Base-by-base conservation (phyloP, 805 yeast species). In the Zygoascus flipseniorum region DNA sequence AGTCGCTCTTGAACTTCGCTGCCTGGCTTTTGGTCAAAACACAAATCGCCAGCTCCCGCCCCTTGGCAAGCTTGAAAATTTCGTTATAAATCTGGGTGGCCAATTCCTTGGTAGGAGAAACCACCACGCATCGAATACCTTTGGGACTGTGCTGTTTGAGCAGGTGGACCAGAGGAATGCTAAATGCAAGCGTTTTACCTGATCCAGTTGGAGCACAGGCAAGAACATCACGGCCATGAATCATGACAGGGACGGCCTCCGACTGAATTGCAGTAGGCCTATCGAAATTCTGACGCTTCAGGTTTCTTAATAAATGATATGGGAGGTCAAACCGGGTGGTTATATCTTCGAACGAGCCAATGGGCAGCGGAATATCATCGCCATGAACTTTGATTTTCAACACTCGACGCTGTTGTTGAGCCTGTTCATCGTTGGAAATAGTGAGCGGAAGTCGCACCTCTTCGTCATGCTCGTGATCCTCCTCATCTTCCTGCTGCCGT, bases 201-300 rank as follows among this genome's bases (percentile, higher is more conserved):
- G 97, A 89, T 61, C 99, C 99, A 0, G 99, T 93, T 47, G 98
- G 98, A 0, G 98, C 97, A 75, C 97, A 88, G 1, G 96, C 95
- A 44, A 93, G 74, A 35, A 93, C 66, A 65, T 92, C 97, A 55
- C 95, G 78, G 31, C 74, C 77, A 51, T 79, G 75, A 51, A 89
- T 70, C 13, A 87, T 70, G 9, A 81, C 73, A 1, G 99, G 97
- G 43, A 93, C 82, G 1, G 89, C 81, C 68, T 93, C 97, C 56
- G 89, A 79, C 70, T 93, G 99, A 61, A 93, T 87, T 2, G 97
- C 83, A 0, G 99, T 92, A 5, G 99, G 98, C 57, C 82, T 86
- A 0, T 82, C 78, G 64, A 90, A 90, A 51, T 82, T 85, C 47
- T 83, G 78, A 10, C 79, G 78, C 19, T 83, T 73, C 56, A 92